A percentile compares a stretch with the other conserved stretches of the same genome.
These are phyloP conservation scores for Trichoderma sp. DNA, from an alignment of 2,329 filamentous ascomycete genomes.

Conservation along the genomic window DNA sequence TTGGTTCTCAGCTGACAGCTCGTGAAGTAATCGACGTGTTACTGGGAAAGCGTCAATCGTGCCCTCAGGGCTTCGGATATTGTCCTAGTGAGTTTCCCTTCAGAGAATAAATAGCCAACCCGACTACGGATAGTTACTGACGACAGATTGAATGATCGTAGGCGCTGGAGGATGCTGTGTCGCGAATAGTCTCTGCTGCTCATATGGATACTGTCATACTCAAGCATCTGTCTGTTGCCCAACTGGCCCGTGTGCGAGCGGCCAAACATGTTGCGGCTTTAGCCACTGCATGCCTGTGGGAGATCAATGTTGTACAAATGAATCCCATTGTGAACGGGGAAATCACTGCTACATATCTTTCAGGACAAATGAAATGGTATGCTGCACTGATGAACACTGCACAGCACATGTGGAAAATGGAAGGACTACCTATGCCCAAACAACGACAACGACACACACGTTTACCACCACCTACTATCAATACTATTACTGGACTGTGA, in stretches of 20 bases:
- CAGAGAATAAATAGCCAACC: neutral
- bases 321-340: constrained; percentile 23
- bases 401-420: constrained; percentile 26
- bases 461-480: constrained; percentile 18
- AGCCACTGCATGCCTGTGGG: constrained; percentile 24
- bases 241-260: constrained; percentile 22
- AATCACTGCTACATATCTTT: constrained; percentile 23
- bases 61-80: constrained; percentile 25
- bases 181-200: constrained; percentile 21
- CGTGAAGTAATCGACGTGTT: constrained; percentile 9
- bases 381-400: constrained; percentile 27
- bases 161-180: constrained; percentile 25
- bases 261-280: constrained; percentile 24
- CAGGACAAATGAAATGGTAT: constrained; percentile 8
- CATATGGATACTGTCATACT: constrained; percentile 26
- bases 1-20: neutral
- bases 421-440: constrained; percentile 22
- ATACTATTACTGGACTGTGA: constrained; percentile 27
- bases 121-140: neutral
- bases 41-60: constrained; percentile 22
- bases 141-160: neutral
- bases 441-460: constrained; percentile 20
- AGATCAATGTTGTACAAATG: constrained; percentile 25
- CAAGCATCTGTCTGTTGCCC: constrained; percentile 24
- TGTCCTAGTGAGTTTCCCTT: constrained; percentile 18